phyloP scores from a whole-genome alignment of 2,329 filamentous ascomycete species.

The Claviceps citrina region DNA sequence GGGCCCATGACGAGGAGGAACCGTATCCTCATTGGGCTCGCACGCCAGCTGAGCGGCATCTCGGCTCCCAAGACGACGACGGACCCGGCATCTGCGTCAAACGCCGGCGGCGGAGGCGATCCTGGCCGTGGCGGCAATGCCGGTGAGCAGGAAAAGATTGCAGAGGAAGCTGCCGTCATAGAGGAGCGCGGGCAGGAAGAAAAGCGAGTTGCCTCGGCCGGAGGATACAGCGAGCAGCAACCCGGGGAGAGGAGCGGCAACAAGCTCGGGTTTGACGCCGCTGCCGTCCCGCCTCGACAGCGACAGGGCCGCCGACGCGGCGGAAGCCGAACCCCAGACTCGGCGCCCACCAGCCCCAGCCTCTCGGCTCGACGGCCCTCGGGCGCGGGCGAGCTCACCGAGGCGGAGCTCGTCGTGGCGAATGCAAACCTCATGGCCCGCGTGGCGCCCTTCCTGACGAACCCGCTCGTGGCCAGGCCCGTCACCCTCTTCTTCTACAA shows the following conservation, averaged over 20 bases:
- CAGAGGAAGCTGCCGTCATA: conserved; percentile 62
- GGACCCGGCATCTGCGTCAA: conserved; percentile 13
- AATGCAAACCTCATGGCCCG: conserved; percentile 81
- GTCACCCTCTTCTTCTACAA: conserved; percentile 96
- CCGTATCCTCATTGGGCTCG: conserved; percentile 70
- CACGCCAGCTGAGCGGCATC: conserved; percentile 75
- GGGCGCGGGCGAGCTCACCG: conserved; percentile 44
- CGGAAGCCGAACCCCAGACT: conserved; percentile 22
- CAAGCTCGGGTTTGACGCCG: conserved; percentile 15
- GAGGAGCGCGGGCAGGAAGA: conserved; percentile 56
- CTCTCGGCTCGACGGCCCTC: conserved; percentile 22
- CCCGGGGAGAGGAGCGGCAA: conserved; percentile 36
- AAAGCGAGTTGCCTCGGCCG: conserved; percentile 52
- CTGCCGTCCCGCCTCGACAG: too few relatives aligned
- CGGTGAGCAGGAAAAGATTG: conserved; percentile 47
- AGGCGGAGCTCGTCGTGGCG: conserved; percentile 60
- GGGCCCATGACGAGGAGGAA: conserved; percentile 80
- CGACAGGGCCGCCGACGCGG: conserved; percentile 18
- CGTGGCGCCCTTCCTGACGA: conserved; percentile 78
- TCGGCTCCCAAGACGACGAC: conserved; percentile 45
- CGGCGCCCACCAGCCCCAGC: conserved; percentile 28
- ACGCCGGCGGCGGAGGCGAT: conserved; percentile 4
- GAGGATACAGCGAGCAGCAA: conserved; percentile 59
- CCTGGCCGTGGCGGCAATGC: background rate
- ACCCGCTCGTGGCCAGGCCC: conserved; percentile 58